Base-by-base conservation (phyloP, 164 flowering plant genomes). In the Tinospora cordifolia region DNA sequence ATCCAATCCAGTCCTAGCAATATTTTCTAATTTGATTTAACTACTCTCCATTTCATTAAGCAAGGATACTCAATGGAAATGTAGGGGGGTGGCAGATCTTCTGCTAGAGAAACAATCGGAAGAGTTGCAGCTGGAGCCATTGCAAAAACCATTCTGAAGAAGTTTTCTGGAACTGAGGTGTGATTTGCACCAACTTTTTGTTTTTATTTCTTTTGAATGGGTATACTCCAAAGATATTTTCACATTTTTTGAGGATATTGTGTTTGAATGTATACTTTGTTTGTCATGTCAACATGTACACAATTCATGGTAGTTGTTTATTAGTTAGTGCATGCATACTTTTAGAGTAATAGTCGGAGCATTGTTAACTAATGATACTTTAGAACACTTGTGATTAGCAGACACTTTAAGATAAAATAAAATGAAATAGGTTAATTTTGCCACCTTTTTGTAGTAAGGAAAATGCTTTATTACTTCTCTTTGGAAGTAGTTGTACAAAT, bases 1-100 rank as follows among this genome's bases (percentile, higher is more conserved):
- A n/a, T n/a, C n/a, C n/a, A n/a, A n/a, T n/a, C 4, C 36, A 30
- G 36, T 1, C n/a, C n/a, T n/a, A n/a, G n/a, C n/a, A n/a, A n/a
- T 30, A 13, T 19, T 64, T 34, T 12, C n/a, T 64, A 64, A 19
- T 19, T 63, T 63, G 3, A 25, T 60, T 21, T 40, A 1, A 30
- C 4, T 30, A 1, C 4, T 30, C 4, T 22, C 57, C 67, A 14
- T 6, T 12, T 44, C 13, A 27, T 10, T 59, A 69, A 44, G 40
- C 49, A 66, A 30, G 26, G 36, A 30, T 59, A 19, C 9, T 57
- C 59, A 74, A 46, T 71, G 71, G 34, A 76, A 72, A 60, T 85
- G 57, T 75, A 94, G 99, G 99, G 99, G 66, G 99, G 99, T 78
- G 99, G 99, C 69, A 90, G 99, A 81, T 94, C 99, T 71, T 94